These are phyloP conservation scores for Colletotrichum sp. DNA, from an alignment of 2,329 filamentous ascomycete genomes.

Conservation along the genomic window DNA sequence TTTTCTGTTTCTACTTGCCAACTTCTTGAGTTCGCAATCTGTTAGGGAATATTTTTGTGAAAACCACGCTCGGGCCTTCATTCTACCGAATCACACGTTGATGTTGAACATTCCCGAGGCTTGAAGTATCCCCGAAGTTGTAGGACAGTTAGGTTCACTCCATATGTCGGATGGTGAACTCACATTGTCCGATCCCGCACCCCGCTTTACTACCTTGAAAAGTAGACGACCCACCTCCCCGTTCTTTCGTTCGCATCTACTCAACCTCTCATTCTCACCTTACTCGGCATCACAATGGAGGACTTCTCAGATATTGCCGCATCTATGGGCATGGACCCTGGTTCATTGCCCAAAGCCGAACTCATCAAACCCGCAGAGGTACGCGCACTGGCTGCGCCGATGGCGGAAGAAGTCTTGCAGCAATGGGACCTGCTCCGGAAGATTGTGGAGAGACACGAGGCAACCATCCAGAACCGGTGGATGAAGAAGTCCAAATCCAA, in stretches of 20 bases:
- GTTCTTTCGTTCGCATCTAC: neutral
- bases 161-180: neutral
- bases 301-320: neutral
- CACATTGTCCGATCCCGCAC: neutral
- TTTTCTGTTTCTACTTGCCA: neutral
- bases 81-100: neutral
- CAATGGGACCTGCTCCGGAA: conserved; percentile 37
- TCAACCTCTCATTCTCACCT: neutral
- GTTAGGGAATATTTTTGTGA: neutral
- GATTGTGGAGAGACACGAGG: conserved; percentile 56
- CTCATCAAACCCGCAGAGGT: neutral
- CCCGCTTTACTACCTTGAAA: neutral
- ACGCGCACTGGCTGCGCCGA: neutral
- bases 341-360: neutral
- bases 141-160: neutral
- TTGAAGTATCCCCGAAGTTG: neutral
- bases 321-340: neutral
- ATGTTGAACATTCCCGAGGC: neutral
- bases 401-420: conserved; percentile 33
- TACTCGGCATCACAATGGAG: neutral
- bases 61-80: neutral
- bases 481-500: conserved; percentile 54
- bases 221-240: neutral
- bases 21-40: neutral
- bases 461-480: conserved; percentile 58